These are phyloP conservation scores for Boechera stricta DNA, from an alignment of 345 rosid genomes.

Conservation along the genomic window DNA sequence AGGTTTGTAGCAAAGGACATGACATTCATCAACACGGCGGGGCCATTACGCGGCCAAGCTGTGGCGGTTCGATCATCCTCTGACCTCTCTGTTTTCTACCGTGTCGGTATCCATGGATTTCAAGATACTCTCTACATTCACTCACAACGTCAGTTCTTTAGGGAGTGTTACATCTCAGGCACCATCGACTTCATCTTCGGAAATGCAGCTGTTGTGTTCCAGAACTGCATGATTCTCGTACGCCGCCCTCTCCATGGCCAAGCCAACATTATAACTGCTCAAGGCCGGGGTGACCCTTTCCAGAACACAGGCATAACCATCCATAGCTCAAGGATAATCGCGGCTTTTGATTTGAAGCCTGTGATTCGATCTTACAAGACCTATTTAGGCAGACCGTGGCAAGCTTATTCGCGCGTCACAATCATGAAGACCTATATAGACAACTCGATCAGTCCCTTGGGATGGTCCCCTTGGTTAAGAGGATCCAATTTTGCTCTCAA, in stretches of 20 bases:
- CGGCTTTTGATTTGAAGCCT: constrained; percentile 65
- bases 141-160: constrained; percentile 84
- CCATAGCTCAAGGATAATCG: constrained; percentile 63
- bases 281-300: constrained; percentile 71
- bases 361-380: constrained; percentile 52
- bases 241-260: constrained; percentile 68
- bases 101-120: constrained; percentile 72
- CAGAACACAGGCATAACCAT: constrained; percentile 81
- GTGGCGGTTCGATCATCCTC: constrained; percentile 88
- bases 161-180: constrained; percentile 78
- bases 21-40: constrained; percentile 75
- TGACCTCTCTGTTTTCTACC: constrained; percentile 83
- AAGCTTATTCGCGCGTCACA: constrained; percentile 67
- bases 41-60: constrained; percentile 77
- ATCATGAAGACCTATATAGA: constrained; percentile 58
- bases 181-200: constrained; percentile 90
- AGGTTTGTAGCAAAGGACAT: constrained; percentile 68
- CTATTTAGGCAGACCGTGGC: constrained; percentile 83
- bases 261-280: constrained; percentile 75
- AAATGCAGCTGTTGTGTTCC: constrained; percentile 85
- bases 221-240: constrained; percentile 65
- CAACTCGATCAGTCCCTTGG: constrained; percentile 56
- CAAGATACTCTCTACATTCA: constrained; percentile 87
- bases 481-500: constrained; percentile 65
- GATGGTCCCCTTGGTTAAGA: constrained; percentile 74